Percentiles rank a stretch among this genome's conserved stretches.
Evolutionary conservation across 257 asterid genomes (phyloP).

Genomic region (Thymus mandschuricus): DNA sequence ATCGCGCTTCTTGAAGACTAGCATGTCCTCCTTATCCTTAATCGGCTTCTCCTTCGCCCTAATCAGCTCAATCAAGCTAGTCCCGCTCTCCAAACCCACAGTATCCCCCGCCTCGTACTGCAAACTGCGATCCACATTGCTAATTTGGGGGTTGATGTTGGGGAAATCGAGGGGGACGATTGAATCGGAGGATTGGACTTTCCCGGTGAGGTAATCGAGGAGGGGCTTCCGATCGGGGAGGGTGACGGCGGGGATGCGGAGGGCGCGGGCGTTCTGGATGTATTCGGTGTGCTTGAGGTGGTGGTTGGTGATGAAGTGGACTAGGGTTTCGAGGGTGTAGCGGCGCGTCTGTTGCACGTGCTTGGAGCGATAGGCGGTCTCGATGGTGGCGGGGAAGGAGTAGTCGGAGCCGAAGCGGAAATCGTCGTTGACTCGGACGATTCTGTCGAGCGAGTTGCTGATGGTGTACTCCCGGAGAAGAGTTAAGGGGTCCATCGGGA

Average conservation of each 20-base stretch:
- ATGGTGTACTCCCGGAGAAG: conserved; percentile 90
- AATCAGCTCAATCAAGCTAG: conserved; percentile 59
- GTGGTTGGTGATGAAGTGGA: conserved; percentile 81
- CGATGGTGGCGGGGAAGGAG: conserved; percentile 79
- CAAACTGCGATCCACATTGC: conserved; percentile 37
- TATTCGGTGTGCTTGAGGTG: conserved; percentile 85
- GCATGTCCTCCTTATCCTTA: conserved; percentile 76
- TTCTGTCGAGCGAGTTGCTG: conserved; percentile 63
- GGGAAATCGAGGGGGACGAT: conserved; percentile 55
- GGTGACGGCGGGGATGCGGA: conserved; percentile 75
- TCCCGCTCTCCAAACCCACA: conserved; percentile 34
- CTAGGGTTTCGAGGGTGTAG: conserved; percentile 94
- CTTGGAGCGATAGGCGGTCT: conserved; percentile 85
- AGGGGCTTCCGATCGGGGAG: conserved; percentile 88
- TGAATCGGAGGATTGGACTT: conserved; percentile 68
- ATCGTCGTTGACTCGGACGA: conserved; percentile 67
- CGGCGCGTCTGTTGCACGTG: conserved; percentile 68
- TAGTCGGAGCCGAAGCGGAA: conserved; percentile 82
- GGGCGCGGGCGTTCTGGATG: conserved; percentile 76
- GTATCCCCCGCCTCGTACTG: conserved; percentile 39
- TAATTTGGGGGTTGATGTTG: conserved; percentile 37
- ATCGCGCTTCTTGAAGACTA: conserved; percentile 72
- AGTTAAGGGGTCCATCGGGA: conserved; percentile 78
- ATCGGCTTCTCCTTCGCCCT: conserved; percentile 73
- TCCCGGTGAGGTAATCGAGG: conserved; percentile 90